phyloP scores from a whole-genome alignment of 2,329 filamentous ascomycete genomes.

The Ophiostoma ulmi region DNA sequence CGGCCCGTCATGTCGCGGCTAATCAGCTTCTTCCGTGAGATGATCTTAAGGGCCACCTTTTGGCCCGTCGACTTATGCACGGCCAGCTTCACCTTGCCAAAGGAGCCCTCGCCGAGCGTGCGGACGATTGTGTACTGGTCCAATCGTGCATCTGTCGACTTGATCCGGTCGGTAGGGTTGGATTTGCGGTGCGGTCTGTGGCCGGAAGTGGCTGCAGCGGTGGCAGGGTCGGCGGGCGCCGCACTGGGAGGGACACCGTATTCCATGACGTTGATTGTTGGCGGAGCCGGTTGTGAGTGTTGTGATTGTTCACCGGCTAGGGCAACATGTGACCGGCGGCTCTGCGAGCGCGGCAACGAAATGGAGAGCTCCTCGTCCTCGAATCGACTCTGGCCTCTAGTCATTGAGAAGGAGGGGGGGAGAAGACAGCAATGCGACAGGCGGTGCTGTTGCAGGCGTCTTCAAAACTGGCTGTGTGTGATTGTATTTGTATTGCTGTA shows the following conservation, averaged over 20 bases:
- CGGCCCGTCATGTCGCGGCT: constrained; percentile 96
- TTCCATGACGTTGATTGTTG: constrained; percentile 37
- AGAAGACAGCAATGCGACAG: background rate
- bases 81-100: constrained; percentile 97
- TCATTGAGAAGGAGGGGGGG: background rate
- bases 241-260: constrained; percentile 26
- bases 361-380: constrained; percentile 82
- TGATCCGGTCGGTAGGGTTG: constrained; percentile 28
- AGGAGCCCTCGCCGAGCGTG: constrained; percentile 92
- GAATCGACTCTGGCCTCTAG: constrained; percentile 54
- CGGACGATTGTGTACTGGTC: constrained; percentile 87
- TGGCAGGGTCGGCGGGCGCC: constrained; percentile 25
- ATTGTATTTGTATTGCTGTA: background rate
- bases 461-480: background rate
- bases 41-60: constrained; percentile 97
- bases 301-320: constrained; percentile 24
- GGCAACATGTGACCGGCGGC: constrained; percentile 44
- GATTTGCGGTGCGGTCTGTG: constrained; percentile 26
- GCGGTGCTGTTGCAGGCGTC: background rate
- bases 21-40: constrained; percentile 90
- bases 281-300: constrained; percentile 29
- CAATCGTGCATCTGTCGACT: constrained; percentile 35
- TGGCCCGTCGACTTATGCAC: constrained; percentile 88
- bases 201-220: constrained; percentile 24
- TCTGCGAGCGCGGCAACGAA: constrained; percentile 61